These are phyloP conservation scores for Monilinia laxa DNA, from an alignment of 2,329 filamentous ascomycete genomes.

Conservation along the genomic window DNA sequence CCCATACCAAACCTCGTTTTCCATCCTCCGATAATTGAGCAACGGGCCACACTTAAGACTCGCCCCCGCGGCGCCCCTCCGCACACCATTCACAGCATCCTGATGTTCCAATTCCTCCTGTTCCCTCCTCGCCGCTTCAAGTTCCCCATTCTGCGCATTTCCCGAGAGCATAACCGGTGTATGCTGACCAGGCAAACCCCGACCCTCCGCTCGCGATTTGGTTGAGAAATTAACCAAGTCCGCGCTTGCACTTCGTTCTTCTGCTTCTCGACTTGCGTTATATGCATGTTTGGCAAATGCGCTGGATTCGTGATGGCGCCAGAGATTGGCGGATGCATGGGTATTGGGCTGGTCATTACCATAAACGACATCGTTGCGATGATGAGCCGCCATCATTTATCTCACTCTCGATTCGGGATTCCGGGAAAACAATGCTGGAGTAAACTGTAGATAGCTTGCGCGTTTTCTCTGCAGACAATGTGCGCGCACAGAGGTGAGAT, in stretches of 20 bases:
- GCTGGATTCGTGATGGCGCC: slow-evolving; percentile 64
- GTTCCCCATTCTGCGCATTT: slow-evolving; percentile 27
- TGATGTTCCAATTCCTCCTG: slow-evolving; percentile 15
- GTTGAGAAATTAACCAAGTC: slow-evolving; percentile 60
- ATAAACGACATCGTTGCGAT: slow-evolving; percentile 33
- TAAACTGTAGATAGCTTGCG: not conserved
- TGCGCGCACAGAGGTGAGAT: not conserved
- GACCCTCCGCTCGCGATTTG: slow-evolving; percentile 47
- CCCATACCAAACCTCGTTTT: slow-evolving; percentile 71
- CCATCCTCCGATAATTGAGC: slow-evolving; percentile 75
- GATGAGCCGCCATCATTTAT: slow-evolving; percentile 32
- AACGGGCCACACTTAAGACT: slow-evolving; percentile 71
- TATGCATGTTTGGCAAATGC: slow-evolving; percentile 46
- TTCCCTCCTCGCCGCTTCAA: slow-evolving; percentile 18
- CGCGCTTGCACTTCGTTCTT: slow-evolving; percentile 46
- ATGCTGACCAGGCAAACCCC: slow-evolving; percentile 37
- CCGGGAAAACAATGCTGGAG: not conserved
- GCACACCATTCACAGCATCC: slow-evolving; percentile 22
- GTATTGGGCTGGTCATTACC: slow-evolving; percentile 46
- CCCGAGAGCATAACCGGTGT: slow-evolving; percentile 48
- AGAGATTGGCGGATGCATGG: slow-evolving; percentile 56
- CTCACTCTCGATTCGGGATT: not conserved
- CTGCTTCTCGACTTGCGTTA: slow-evolving; percentile 44
- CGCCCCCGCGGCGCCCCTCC: slow-evolving; percentile 40
- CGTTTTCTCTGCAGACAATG: not conserved